Base-by-base conservation (phyloP, 2,329 filamentous ascomycete species). In the Xylariaceae sp. region DNA sequence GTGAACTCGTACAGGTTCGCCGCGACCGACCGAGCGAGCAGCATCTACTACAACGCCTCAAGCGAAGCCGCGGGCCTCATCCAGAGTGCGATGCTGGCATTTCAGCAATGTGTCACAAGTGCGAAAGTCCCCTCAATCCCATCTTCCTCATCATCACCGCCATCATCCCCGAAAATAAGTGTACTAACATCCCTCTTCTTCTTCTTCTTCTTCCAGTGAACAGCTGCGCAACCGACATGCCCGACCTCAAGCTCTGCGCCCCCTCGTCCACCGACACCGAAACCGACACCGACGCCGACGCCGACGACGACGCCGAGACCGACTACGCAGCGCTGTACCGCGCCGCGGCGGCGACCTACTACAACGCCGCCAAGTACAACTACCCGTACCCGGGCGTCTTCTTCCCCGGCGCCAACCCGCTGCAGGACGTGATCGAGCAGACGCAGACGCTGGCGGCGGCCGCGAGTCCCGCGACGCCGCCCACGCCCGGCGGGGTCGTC, bases 61-160 rank as follows among this genome's bases (percentile, higher is more conserved):
- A 25, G 14, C 5, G 24, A 35, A 3, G 44, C 42, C n/a, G 35
- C 34, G 4, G 14, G 26, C 9, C 42, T 39, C 29, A 44, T 46
- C 24, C 26, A 37, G 19, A 23, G 16, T 8, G 31, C 44, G 2
- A 44, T 46, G 39, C 6, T 29, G 6, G 18, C 14, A 8, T 43
- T 46, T 8, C 32, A 46, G 32, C 33, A 35, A 15, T 46, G 44
- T n/a, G 3, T 43, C 17, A 22, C 32, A 19, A 33, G 43, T 46
- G 35, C n/a, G n/a, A n/a, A n/a, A n/a, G n/a, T n/a, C n/a, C n/a
- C n/a, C n/a, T n/a, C n/a, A 33, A 10, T 14, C n/a, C 16, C 24
- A 26, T 26, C 15, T n/a, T 23, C 24, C 24, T 26, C 24, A n/a
- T n/a, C 5, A 26, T n/a, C n/a, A 5, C 5, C 29, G 7, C 6